Conservation (phyloP, 805 yeast genomes). For the Metschnikowia anglica region DNA sequence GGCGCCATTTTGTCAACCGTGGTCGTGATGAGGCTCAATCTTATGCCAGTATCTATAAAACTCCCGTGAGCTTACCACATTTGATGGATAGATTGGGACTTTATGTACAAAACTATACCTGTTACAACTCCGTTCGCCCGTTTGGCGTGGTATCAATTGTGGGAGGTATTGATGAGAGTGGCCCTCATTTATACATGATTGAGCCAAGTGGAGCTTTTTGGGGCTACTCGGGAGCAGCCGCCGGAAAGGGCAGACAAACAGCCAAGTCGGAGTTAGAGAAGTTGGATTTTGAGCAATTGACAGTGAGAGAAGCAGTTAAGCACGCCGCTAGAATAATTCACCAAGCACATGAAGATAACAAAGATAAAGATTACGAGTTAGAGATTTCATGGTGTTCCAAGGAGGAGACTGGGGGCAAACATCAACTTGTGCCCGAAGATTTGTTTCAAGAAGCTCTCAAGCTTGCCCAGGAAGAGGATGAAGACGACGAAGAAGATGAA, state of each 20-base stretch:
- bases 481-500: constrained; percentile 70
- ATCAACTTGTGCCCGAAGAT: constrained; percentile 76
- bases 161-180: constrained; percentile 90
- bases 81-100: constrained; percentile 85
- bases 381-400: constrained; percentile 87
- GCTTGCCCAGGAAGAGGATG: constrained; percentile 79
- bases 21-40: constrained; percentile 89
- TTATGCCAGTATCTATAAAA: constrained; percentile 75
- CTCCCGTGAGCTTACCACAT: constrained; percentile 74
- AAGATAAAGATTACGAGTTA: constrained; percentile 94
- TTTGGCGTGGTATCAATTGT: constrained; percentile 91
- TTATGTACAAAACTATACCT: constrained; percentile 91
- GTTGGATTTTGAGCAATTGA: constrained; percentile 66
- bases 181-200: constrained; percentile 91
- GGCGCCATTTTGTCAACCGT: constrained; percentile 86
- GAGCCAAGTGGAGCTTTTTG: constrained; percentile 97
- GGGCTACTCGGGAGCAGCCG: constrained; percentile 97
- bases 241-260: constrained; percentile 98
- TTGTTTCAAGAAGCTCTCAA: constrained; percentile 79
- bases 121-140: constrained; percentile 96
- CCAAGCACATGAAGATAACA: constrained; percentile 94
- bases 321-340: constrained; percentile 93
- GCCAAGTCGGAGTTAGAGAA: constrained; percentile 97
- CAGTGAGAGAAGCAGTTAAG: constrained; percentile 80
- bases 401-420: constrained; percentile 75